These are phyloP conservation scores for Colletotrichum sp. DNA, from an alignment of 2,329 filamentous ascomycete species.

Conservation along the genomic window DNA sequence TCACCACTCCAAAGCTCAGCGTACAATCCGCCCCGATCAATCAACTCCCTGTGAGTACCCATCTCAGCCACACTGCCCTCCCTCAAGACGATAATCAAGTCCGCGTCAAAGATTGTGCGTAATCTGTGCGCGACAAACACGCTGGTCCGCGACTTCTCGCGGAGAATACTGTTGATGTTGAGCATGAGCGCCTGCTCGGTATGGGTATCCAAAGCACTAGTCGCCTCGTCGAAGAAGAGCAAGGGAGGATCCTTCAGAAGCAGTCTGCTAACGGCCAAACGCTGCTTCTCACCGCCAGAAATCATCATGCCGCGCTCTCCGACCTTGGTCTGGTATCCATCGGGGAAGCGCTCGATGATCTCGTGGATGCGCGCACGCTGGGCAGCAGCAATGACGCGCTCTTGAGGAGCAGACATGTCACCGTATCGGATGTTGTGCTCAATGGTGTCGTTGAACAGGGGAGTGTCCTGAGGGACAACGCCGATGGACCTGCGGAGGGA, in stretches of 20 bases:
- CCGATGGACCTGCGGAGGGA: constrained; percentile 86
- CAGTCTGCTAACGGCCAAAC: constrained; percentile 81
- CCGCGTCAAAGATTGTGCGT: constrained; percentile 90
- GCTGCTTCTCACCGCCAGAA: constrained; percentile 91
- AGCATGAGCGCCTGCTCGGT: constrained; percentile 89
- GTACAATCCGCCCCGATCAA: constrained; percentile 82
- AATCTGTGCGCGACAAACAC: constrained; percentile 94
- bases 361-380: constrained; percentile 85
- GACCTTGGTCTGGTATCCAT: constrained; percentile 90
- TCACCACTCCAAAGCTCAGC: constrained; percentile 88
- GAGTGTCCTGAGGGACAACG: constrained; percentile 96
- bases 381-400: constrained; percentile 78
- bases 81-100: constrained; percentile 89
- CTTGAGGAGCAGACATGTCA: constrained; percentile 74
- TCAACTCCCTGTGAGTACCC: constrained; percentile 84
- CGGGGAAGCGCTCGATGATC: constrained; percentile 77
- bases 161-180: constrained; percentile 92
- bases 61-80: constrained; percentile 85
- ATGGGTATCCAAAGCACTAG: constrained; percentile 89
- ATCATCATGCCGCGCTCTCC: constrained; percentile 98
- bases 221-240: constrained; percentile 95
- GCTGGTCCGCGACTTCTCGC: constrained; percentile 86
- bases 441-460: constrained; percentile 95
- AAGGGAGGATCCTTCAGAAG: constrained; percentile 89
- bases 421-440: constrained; percentile 96